Conservation (phyloP, 2,329 filamentous ascomycete genomes). For the Xylaria sp. region DNA sequence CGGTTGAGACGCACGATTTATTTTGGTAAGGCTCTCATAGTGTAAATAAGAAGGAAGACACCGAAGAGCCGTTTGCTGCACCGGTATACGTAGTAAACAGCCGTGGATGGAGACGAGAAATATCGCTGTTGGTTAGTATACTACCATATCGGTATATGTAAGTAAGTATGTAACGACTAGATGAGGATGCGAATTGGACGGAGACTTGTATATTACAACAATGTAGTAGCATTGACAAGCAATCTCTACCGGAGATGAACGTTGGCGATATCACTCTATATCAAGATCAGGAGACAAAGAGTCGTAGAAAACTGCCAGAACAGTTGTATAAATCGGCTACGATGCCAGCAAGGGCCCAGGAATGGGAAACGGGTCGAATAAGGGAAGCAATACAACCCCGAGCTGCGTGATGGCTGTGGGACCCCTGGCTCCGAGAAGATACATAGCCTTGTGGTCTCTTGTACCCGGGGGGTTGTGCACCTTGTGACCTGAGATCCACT, state of each 20-base stretch:
- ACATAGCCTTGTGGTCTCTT: constrained; percentile 23
- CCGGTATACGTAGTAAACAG: not conserved
- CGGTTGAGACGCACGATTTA: not conserved
- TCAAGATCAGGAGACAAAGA: constrained; percentile 19
- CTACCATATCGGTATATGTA: not conserved
- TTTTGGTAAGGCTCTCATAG: not conserved
- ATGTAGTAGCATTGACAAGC: not conserved
- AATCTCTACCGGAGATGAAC: constrained; percentile 9
- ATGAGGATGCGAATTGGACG: not conserved
- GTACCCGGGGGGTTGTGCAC: constrained; percentile 32
- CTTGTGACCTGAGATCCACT: constrained; percentile 41
- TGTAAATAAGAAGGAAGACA: not conserved
- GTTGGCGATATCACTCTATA: constrained; percentile 21
- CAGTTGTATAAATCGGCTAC: constrained; percentile 11
- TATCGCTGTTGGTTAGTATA: not conserved
- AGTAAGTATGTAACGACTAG: not conserved
- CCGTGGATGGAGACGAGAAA: not conserved
- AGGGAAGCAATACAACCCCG: constrained; percentile 27
- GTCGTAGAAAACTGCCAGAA: constrained; percentile 13
- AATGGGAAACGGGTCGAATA: constrained; percentile 9
- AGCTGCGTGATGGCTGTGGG: constrained; percentile 17
- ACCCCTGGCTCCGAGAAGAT: constrained; percentile 22
- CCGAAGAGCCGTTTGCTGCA: not conserved
- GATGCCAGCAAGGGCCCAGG: constrained; percentile 1
- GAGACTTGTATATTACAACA: not conserved